Base-by-base conservation (phyloP, 1,284 basidiomycete genomes). In the Malassezia dermatis region DNA sequence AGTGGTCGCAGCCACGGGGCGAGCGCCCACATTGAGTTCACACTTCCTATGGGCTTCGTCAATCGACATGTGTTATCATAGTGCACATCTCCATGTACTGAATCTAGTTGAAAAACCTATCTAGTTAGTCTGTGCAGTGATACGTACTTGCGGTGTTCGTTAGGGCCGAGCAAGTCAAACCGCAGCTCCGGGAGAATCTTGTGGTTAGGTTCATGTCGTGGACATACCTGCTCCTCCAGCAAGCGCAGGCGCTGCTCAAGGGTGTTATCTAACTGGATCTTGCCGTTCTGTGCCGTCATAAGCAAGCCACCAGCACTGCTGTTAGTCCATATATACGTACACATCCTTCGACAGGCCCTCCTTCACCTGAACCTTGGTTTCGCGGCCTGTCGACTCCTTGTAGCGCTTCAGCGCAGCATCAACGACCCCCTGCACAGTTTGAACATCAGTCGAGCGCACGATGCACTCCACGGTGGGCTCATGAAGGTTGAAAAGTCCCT, bases 341-440 rank as follows among this genome's bases (percentile, higher is more conserved):
- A 24, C 23, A n/a, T 48, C 85, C 67, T 89, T 82, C 42, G 80
- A 77, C 60, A 98, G 75, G 28, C 79, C 79, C 21, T 80, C 82
- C 48, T 86, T 80, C 2, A 91, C 82, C 3, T 79, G 78, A 56
- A 84, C 79, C 40, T 79, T 78, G 35, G 86, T 77, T 37, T 82
- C 78, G 53, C 81, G 79, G 19, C 89, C 91, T 52, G 87, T 86
- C 58, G 88, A 80, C 45, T 86, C 82, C 54, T 79, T 81, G 74
- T 86, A 94, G 26, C 79, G 77, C 63, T 78, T 77, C 45, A 79
- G 78, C 7, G 89, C 89, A 40, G 77, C 77, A 27, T 80, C 80
- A 0, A 81, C 80, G 0, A 88, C 86, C 48, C 81, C 79, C 64
- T 73, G 61, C 24, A 66, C 69, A 27, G 67, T 48, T 50, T 67